These are phyloP conservation scores for Umbelopsis vinacea DNA, from an alignment of 192 early-diverging fungal genomes.

Conservation along the genomic window DNA sequence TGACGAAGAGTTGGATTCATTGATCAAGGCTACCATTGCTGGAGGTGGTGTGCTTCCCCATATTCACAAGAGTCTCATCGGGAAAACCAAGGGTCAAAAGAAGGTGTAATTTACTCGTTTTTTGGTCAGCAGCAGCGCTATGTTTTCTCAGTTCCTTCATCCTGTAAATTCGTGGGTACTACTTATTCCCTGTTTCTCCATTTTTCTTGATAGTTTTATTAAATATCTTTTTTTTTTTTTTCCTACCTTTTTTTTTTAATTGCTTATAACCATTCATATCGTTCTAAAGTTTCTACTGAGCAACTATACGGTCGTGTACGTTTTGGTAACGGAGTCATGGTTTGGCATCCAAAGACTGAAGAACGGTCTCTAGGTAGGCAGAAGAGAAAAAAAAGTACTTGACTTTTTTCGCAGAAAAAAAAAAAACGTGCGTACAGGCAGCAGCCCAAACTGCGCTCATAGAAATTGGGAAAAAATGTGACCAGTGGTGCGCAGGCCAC, in stretches of 20 bases:
- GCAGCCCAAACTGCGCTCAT: too few relatives aligned
- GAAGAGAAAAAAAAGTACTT: too few relatives aligned
- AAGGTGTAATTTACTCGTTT: conserved; percentile 32
- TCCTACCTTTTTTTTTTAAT: background rate
- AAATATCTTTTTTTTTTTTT: conserved; percentile 4
- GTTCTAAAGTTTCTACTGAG: background rate
- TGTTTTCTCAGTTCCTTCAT: conserved; percentile 18
- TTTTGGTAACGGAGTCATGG: too few relatives aligned
- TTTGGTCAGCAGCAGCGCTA: background rate
- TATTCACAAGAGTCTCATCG: conserved; percentile 65
- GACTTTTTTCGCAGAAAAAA: too few relatives aligned
- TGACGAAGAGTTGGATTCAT: conserved; percentile 88
- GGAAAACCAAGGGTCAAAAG: conserved; percentile 54
- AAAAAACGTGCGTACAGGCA: too few relatives aligned
- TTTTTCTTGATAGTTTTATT: conserved; percentile 18
- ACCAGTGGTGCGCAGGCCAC: too few relatives aligned
- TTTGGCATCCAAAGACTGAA: too few relatives aligned
- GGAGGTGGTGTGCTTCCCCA: conserved; percentile 85
- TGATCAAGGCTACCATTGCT: conserved; percentile 90
- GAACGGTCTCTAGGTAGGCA: too few relatives aligned
- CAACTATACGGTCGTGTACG: too few relatives aligned
- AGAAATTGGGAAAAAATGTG: too few relatives aligned
- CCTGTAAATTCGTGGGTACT: conserved; percentile 33
- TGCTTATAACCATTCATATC: conserved; percentile 17
- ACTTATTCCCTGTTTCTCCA: conserved; percentile 24